These are phyloP conservation scores for Rhodotorula sp. DNA, from an alignment of 1,284 basidiomycete species.

Conservation along the genomic window DNA sequence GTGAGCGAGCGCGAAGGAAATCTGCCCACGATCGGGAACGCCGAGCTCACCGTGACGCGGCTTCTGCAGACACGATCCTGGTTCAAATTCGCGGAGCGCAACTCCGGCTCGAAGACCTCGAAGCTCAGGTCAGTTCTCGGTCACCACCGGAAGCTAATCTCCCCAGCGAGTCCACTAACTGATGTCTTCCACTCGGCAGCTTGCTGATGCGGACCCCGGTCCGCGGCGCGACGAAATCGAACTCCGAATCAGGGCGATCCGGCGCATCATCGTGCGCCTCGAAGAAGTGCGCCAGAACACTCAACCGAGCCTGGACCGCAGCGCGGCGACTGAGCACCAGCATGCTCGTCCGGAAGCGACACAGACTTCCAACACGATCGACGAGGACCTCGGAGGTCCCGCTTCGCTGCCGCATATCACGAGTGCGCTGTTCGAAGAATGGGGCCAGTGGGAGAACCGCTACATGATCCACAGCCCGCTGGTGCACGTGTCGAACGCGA, in stretches of 20 bases:
- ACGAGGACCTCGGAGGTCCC: constrained; percentile 29
- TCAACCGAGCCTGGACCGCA: not conserved
- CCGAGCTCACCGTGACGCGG: accelerated
- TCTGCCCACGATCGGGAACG: not conserved
- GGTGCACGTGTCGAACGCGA: constrained; percentile 73
- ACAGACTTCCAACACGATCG: not conserved
- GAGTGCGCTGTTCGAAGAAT: constrained; percentile 61
- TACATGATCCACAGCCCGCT: constrained; percentile 87
- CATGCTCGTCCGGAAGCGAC: constrained; percentile 32
- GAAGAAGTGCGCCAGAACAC: constrained; percentile 8
- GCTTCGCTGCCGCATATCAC: constrained; percentile 32
- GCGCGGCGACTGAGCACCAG: not conserved
- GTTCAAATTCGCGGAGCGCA: constrained; percentile 39
- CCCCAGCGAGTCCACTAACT: no score
- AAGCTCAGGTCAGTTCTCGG: constrained; percentile 5
- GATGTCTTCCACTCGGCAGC: not conserved
- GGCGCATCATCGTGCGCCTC: constrained; percentile 32
- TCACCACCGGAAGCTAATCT: not conserved
- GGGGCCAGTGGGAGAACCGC: constrained; percentile 82
- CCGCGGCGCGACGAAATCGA: constrained; percentile 17
- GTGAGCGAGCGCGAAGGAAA: constrained; percentile 54
- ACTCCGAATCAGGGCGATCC: constrained; percentile 31
- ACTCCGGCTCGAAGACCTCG: constrained; percentile 28
- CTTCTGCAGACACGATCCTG: constrained; percentile 27
- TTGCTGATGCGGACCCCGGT: not conserved